Base-by-base conservation (phyloP, 1,139 yeast species). In the Saccharomyces hybrid region DNA sequence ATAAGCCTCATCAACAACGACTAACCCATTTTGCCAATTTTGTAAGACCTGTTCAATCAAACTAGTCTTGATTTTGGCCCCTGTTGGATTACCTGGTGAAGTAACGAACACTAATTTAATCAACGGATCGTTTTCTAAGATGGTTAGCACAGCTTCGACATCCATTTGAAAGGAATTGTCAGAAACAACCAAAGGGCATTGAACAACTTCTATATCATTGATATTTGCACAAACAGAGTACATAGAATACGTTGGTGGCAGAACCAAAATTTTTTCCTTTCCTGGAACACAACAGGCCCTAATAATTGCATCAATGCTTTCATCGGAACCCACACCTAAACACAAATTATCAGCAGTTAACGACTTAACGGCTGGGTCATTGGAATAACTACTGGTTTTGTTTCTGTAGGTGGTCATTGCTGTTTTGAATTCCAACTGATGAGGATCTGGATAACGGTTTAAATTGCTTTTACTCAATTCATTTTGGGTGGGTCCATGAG, bases 41-140 rank as follows among this genome's bases (percentile, higher is more conserved):
- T 75, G 67, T 53, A 88, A 72, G 25, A 93, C 70, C 50, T 75
- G 71, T 49, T 80, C 73, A 25, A 93, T 72, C 28, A 74, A 71
- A 0, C 69, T 70, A 7, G 78, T 75, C 27, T 78, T 75, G 46
- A 93, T 70, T 51, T 82, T 72, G 44, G 82, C 79, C 4, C 86
- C 97, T 0, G 99, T 93, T 34, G 99, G 99, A 69, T 93, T 93
- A 30, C 99, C 99, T n/a, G 99, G 99, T 1, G 97, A 88, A n/a
- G 98, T 91, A 59, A 91, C 74, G 68, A 89, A 91, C 1, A 86
- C 76, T 56, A 93, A 70, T 65, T 89, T 91, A 62, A 91, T 84
- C 9, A 71, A 54, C 0, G 82, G 70, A 62, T 91, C 97, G 0
- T 66, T 63, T 8, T 70, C 61, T n/a, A 90, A 71, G 1, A 78